A percentile compares a stretch with the other conserved stretches of the same genome.
phyloP scores from a whole-genome alignment of 257 asterid genomes.

The Primulina eburnea region DNA sequence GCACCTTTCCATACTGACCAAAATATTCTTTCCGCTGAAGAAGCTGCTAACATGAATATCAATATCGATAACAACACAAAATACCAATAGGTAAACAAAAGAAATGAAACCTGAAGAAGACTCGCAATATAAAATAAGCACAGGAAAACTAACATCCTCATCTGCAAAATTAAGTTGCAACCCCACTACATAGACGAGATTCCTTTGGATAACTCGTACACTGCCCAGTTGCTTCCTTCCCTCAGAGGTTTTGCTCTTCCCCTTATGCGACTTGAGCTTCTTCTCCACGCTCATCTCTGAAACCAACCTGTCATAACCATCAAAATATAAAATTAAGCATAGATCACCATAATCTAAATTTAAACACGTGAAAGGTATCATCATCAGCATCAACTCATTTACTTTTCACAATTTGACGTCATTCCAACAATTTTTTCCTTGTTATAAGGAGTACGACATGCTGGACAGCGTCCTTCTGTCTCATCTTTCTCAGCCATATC shows the following conservation, averaged over 20 bases:
- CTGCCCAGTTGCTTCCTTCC: slow-evolving; percentile 86
- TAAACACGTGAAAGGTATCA: slow-evolving; percentile 10
- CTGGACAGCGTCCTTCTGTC: slow-evolving; percentile 95
- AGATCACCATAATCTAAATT: slow-evolving; percentile 13
- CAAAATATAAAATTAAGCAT: slow-evolving; percentile 16
- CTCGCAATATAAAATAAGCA: background rate
- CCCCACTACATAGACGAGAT: slow-evolving; percentile 93
- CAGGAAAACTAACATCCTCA: slow-evolving; percentile 59
- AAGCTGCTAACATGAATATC: slow-evolving; percentile 53
- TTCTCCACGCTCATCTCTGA: slow-evolving; percentile 73
- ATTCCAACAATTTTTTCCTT: slow-evolving; percentile 93
- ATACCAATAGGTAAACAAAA: slow-evolving; percentile 2
- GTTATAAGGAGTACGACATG: slow-evolving; percentile 93
- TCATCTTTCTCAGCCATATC: slow-evolving; percentile 98
- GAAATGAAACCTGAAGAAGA: background rate
- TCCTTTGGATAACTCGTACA: slow-evolving; percentile 91
- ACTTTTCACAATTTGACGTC: slow-evolving; percentile 78
- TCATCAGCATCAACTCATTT: slow-evolving; percentile 20
- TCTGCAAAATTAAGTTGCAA: slow-evolving; percentile 86
- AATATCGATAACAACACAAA: slow-evolving; percentile 19
- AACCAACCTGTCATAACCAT: slow-evolving; percentile 51
- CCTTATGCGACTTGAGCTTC: slow-evolving; percentile 63
- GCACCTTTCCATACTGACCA: slow-evolving; percentile 88
- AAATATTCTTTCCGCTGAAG: slow-evolving; percentile 81
- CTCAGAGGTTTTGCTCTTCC: slow-evolving; percentile 69